Base-by-base conservation (phyloP, 345 rosid genomes). In the Cochlearia excelsa region DNA sequence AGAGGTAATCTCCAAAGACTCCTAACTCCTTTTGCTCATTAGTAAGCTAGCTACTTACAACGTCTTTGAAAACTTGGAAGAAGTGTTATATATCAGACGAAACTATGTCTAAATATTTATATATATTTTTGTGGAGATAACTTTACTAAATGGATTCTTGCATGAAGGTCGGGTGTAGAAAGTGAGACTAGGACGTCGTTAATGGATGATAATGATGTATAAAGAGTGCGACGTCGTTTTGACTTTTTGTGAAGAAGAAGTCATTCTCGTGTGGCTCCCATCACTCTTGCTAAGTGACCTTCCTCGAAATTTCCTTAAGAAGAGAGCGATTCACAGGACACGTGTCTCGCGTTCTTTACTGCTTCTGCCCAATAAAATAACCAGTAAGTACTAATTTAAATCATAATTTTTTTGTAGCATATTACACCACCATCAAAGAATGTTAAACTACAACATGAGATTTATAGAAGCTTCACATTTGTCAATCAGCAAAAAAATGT, bases 221-320 rank as follows among this genome's bases (percentile, higher is more conserved):
- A 9, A 3, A 1, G 23, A 16, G 35, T 4, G 31, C 57, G 57
- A 42, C 59, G 74, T 70, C 64, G 48, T 50, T 70, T 57, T 61
- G 9, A 3, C 5, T 4, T 48, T 44, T 39, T 46, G 26, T 3
- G 34, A 48, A 31, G 6, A 40, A 39, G 37, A n/a, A 33, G 41
- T 35, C 47, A n/a, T 47, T 11, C 0, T 63, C 74, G 58, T 62
- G 29, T 49, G 53, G 68, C 33, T 63, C 67, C 56, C 41, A 46
- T 26, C 34, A 30, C 34, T 5, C 9, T 42, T 6, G 10, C 66
- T 68, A 31, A 27, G 38, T 57, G 59, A 70, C 47, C 52, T 70
- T 70, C 74, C 65, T 1, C 59, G 74, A 70, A 70, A 26, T 51
- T 70, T 57, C 74, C 65, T 51, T 2, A 2, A 6, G 39, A 48